Percentiles rank a stretch among this genome's conserved stretches.
Conservation (phyloP, 2,329 filamentous ascomycete species). For the Trichoderma koningiopsis region DNA sequence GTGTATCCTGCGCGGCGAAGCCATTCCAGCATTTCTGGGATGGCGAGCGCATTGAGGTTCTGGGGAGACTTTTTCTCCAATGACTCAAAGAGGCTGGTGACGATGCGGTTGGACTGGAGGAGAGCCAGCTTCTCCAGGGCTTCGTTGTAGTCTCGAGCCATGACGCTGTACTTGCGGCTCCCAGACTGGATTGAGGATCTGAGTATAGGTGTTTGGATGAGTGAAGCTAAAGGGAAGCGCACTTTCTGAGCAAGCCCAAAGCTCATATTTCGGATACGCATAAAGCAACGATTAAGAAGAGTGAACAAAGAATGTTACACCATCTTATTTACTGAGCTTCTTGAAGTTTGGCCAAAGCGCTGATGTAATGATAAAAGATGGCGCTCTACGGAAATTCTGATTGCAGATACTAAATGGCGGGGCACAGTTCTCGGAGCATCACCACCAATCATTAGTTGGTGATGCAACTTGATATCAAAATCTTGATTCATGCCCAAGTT, state of each 20-base stretch:
- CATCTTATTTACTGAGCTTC: background rate
- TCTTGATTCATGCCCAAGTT: too few species aligned
- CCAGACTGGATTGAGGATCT: background rate
- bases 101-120: slow-evolving; percentile 76
- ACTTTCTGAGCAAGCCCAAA: slow-evolving; percentile 6
- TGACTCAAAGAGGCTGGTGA: slow-evolving; percentile 54
- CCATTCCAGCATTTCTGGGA: slow-evolving; percentile 83
- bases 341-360: background rate
- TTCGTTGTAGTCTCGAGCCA: slow-evolving; percentile 55
- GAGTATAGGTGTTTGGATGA: background rate
- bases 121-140: slow-evolving; percentile 75
- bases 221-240: background rate
- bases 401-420: background rate
- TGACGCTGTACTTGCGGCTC: slow-evolving; percentile 25
- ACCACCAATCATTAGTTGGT: background rate
- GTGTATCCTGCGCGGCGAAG: slow-evolving; percentile 74
- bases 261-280: slow-evolving; percentile 1
- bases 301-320: background rate
- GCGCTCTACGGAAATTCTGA: background rate
- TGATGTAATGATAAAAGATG: slow-evolving; percentile 9
- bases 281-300: background rate
- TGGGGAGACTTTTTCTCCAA: slow-evolving; percentile 46
- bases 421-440: background rate
- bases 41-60: slow-evolving; percentile 69
- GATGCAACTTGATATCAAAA: background rate